These are phyloP conservation scores for Hypoxylon fragiforme DNA, from an alignment of 495 filamentous ascomycete species.

Conservation along the genomic window DNA sequence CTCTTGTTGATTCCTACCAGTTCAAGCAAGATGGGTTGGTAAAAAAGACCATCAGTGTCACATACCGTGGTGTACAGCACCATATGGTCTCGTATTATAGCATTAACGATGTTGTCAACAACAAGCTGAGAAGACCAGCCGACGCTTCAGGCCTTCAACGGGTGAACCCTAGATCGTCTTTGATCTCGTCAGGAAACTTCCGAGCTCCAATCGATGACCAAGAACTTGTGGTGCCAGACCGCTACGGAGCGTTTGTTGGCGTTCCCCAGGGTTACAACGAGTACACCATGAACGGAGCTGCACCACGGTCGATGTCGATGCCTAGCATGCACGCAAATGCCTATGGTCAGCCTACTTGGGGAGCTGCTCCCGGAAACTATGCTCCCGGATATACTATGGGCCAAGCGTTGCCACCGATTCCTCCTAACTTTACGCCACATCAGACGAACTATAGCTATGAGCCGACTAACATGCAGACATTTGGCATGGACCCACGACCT, in stretches of 20 bases:
- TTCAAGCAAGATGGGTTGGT: slow-evolving; percentile 84
- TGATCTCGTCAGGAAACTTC: slow-evolving; percentile 71
- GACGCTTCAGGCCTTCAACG: background rate
- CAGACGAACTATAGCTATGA: background rate
- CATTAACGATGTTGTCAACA: slow-evolving; percentile 69
- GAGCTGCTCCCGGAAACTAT: background rate
- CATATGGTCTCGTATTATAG: slow-evolving; percentile 90
- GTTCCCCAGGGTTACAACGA: background rate
- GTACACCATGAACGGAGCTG: slow-evolving; percentile 12
- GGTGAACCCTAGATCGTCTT: slow-evolving; percentile 58
- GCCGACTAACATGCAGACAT: background rate
- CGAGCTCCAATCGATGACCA: slow-evolving; percentile 66
- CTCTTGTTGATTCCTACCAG: slow-evolving; percentile 80
- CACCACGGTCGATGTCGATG: slow-evolving; percentile 17
- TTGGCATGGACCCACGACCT: slow-evolving; percentile 1
- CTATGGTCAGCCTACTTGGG: background rate
- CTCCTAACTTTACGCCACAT: slow-evolving; percentile 1
- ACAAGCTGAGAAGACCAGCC: slow-evolving; percentile 63
- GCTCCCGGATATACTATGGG: background rate
- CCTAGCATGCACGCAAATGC: slow-evolving; percentile 4
- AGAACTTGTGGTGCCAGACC: slow-evolving; percentile 17
- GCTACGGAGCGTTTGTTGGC: background rate
- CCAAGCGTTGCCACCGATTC: slow-evolving; percentile 8
- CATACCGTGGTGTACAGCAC: slow-evolving; percentile 67
- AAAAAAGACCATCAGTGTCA: slow-evolving; percentile 90